Evolutionary conservation across 352 stramenopile genomes (phyloP).

Genomic region (Blastocystis sp.): DNA sequence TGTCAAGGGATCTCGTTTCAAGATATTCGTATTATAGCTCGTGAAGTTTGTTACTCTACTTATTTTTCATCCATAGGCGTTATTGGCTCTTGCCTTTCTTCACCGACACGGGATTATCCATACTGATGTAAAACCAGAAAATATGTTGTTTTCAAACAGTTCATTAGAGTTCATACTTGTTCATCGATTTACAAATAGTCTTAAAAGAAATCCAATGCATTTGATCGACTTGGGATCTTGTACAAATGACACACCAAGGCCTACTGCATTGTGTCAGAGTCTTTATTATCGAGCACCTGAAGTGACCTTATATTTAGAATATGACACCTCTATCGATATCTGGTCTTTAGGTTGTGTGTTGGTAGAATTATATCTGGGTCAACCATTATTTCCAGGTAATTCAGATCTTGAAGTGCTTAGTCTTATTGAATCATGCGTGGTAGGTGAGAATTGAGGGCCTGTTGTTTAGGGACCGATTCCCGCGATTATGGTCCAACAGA

Average conservation of each 20-base stretch:
- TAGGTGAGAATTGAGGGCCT: background rate
- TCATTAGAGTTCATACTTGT: too few relatives aligned
- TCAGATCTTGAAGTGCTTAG: background rate
- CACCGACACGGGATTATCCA: constrained; percentile 98
- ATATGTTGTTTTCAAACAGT: constrained; percentile 83
- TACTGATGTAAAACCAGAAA: constrained; percentile 99
- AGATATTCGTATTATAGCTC: background rate
- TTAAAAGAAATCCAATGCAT: background rate
- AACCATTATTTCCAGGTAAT: background rate
- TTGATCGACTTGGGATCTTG: constrained; percentile 9
- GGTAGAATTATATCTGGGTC: background rate
- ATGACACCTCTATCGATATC: background rate
- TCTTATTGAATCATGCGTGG: background rate
- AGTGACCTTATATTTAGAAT: background rate
- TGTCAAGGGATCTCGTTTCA: background rate
- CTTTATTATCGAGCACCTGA: background rate
- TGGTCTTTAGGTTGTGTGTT: background rate
- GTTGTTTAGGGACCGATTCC: background rate
- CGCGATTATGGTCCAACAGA: background rate
- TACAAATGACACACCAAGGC: background rate
- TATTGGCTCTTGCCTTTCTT: constrained; percentile 92
- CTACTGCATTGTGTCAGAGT: background rate
- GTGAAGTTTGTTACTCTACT: background rate
- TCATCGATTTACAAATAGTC: too few relatives aligned
- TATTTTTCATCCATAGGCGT: constrained; percentile 75